These are phyloP conservation scores for Apiotrichum sp. DNA, from an alignment of 1,284 basidiomycete genomes.

Conservation along the genomic window DNA sequence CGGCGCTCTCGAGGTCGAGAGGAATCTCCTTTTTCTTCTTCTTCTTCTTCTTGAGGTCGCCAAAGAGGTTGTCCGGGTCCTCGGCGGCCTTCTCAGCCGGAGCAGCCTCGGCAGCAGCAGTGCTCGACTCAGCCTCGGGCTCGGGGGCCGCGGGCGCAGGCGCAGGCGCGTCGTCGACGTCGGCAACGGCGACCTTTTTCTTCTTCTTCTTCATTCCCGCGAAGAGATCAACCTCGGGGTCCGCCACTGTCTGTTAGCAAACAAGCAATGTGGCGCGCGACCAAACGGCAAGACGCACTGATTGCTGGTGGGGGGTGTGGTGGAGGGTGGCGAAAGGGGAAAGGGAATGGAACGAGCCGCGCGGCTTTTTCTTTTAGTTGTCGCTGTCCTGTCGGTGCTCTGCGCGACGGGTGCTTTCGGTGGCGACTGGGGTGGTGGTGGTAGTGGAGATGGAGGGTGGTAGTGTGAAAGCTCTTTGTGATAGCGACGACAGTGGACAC, in stretches of 20 bases:
- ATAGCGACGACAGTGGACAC: not conserved
- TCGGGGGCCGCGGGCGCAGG: slow-evolving; percentile 31
- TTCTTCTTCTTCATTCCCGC: slow-evolving; percentile 53
- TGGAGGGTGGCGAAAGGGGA: not conserved
- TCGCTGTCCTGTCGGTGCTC: not conserved
- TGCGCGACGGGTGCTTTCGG: not conserved
- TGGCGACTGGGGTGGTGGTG: not conserved
- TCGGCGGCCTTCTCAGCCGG: slow-evolving; percentile 28
- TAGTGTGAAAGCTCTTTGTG: too few species aligned
- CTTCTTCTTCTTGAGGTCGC: slow-evolving; percentile 54
- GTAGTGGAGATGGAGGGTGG: not conserved
- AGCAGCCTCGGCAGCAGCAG: slow-evolving; percentile 30
- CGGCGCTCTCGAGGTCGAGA: slow-evolving; percentile 37
- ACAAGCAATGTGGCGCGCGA: not conserved
- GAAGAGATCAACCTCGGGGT: slow-evolving; percentile 49
- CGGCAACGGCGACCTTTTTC: slow-evolving; percentile 48
- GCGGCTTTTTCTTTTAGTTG: too few species aligned
- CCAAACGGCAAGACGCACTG: not conserved
- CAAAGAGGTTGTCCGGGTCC: slow-evolving; percentile 46
- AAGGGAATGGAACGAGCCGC: not conserved
- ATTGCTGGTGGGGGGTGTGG: not conserved
- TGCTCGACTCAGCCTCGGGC: slow-evolving; percentile 30
- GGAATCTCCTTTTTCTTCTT: slow-evolving; percentile 49
- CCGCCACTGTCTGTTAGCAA: slow-evolving; percentile 33
- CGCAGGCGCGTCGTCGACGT: slow-evolving; percentile 36